A percentile compares a stretch with the other conserved stretches of the same genome.
These are phyloP conservation scores for Plenodomus biglobosus DNA, from an alignment of 2,329 filamentous ascomycete species.

Conservation along the genomic window DNA sequence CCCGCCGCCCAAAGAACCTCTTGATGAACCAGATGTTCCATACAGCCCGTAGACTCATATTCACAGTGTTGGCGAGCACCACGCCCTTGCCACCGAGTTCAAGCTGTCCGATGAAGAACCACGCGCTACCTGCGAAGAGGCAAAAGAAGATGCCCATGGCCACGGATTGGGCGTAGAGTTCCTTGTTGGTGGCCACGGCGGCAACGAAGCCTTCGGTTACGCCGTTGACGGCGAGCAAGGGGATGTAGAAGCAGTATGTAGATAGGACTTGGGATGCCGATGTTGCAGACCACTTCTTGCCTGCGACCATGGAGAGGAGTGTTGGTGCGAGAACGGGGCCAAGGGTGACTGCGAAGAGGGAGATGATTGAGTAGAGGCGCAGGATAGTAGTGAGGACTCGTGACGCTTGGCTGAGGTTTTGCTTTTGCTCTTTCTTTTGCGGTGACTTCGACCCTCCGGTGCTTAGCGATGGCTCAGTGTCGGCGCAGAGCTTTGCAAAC, in stretches of 20 bases:
- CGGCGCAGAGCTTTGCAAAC: constrained; percentile 76
- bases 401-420: constrained; percentile 43
- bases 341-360: constrained; percentile 66
- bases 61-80: constrained; percentile 83
- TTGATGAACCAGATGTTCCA: constrained; percentile 79
- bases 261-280: constrained; percentile 74
- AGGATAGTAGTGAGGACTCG: constrained; percentile 65
- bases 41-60: constrained; percentile 80
- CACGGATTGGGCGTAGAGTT: constrained; percentile 75
- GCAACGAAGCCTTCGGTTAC: constrained; percentile 91
- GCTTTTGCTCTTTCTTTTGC: constrained; percentile 18
- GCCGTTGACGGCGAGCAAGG: constrained; percentile 87
- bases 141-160: constrained; percentile 85
- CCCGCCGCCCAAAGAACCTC: constrained; percentile 32
- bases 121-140: constrained; percentile 74
- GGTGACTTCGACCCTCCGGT: not conserved
- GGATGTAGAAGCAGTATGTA: constrained; percentile 89
- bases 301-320: constrained; percentile 74
- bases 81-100: constrained; percentile 75
- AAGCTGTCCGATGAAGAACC: constrained; percentile 69
- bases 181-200: constrained; percentile 72
- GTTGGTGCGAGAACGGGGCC: constrained; percentile 76
- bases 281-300: constrained; percentile 71
- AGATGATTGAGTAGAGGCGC: constrained; percentile 72
- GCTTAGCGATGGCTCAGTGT: constrained; percentile 6